These are phyloP conservation scores for Trichoderma arundinaceum DNA, from an alignment of 2,329 filamentous ascomycete genomes.

Conservation along the genomic window DNA sequence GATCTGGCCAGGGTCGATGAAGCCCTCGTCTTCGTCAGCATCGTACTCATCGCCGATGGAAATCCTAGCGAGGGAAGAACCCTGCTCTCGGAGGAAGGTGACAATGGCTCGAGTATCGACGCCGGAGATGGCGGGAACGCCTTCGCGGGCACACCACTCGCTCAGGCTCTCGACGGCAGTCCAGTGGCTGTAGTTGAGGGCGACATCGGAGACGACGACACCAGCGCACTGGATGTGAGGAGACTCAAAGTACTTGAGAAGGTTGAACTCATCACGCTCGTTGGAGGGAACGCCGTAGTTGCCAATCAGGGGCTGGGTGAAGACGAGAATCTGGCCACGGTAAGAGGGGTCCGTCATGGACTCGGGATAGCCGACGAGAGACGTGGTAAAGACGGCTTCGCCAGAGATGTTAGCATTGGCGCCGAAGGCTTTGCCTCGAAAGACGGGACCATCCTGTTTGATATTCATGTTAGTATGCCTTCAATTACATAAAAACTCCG, in stretches of 20 bases:
- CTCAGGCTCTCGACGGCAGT: slow-evolving; percentile 93
- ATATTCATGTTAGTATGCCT: slow-evolving; percentile 21
- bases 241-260: slow-evolving; percentile 97
- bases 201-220: slow-evolving; percentile 94
- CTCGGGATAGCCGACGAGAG: slow-evolving; percentile 96
- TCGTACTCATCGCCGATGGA: slow-evolving; percentile 97
- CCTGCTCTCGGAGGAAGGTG: slow-evolving; percentile 92
- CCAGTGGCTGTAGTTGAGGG: slow-evolving; percentile 96
- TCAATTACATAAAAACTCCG: no score
- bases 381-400: slow-evolving; percentile 98
- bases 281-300: slow-evolving; percentile 96
- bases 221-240: slow-evolving; percentile 96
- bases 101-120: slow-evolving; percentile 98
- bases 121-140: slow-evolving; percentile 92
- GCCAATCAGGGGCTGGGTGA: slow-evolving; percentile 96
- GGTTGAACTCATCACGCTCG: slow-evolving; percentile 82
- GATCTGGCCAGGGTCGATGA: slow-evolving; percentile 92
- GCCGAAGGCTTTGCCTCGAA: slow-evolving; percentile 94
- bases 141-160: slow-evolving; percentile 95
- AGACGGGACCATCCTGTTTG: slow-evolving; percentile 84
- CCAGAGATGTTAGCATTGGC: slow-evolving; percentile 96
- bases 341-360: slow-evolving; percentile 89
- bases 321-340: slow-evolving; percentile 94
- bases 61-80: slow-evolving; percentile 93
- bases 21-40: slow-evolving; percentile 96